phyloP scores from a whole-genome alignment of 169 alveolate genomes.

The Amoebophrya sp. region DNA sequence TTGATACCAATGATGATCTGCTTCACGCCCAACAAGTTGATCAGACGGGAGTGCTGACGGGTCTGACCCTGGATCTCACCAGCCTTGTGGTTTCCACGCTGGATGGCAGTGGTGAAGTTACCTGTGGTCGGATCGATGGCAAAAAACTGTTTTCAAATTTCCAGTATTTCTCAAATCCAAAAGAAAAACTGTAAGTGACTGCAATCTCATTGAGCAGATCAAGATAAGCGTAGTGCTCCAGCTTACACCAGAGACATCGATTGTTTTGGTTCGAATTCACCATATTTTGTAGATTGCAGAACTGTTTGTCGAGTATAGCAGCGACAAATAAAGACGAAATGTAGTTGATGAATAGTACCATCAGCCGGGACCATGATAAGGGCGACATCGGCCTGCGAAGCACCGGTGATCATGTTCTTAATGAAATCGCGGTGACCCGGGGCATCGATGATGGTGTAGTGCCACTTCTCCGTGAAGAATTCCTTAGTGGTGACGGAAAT shows the following conservation, averaged over 20 bases:
- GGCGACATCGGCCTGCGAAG: slow-evolving; percentile 98
- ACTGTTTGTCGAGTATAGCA: too few species aligned
- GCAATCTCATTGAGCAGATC: too few species aligned
- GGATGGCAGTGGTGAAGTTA: neutral
- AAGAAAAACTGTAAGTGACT: too few species aligned
- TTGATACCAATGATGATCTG: slow-evolving; percentile 95
- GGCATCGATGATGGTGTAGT: slow-evolving; percentile 97
- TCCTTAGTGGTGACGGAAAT: slow-evolving; percentile 93
- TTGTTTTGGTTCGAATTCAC: too few species aligned
- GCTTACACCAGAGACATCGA: too few species aligned
- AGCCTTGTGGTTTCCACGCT: neutral
- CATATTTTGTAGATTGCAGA: too few species aligned
- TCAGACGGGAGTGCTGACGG: slow-evolving; percentile 95
- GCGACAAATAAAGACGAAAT: too few species aligned
- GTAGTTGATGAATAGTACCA: too few species aligned
- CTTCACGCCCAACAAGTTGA: slow-evolving; percentile 96
- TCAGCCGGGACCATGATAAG: slow-evolving; percentile 93
- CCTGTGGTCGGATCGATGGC: too few species aligned
- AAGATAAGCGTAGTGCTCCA: too few species aligned
- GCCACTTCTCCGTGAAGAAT: slow-evolving; percentile 88
- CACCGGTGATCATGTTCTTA: slow-evolving; percentile 98
- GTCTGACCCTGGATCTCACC: slow-evolving; percentile 78
- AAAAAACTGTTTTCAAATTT: too few species aligned
- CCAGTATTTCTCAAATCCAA: too few species aligned
- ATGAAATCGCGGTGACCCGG: slow-evolving; percentile 99